Conservation (phyloP, 1,284 basidiomycete genomes). For the Leccinum pachyderme region DNA sequence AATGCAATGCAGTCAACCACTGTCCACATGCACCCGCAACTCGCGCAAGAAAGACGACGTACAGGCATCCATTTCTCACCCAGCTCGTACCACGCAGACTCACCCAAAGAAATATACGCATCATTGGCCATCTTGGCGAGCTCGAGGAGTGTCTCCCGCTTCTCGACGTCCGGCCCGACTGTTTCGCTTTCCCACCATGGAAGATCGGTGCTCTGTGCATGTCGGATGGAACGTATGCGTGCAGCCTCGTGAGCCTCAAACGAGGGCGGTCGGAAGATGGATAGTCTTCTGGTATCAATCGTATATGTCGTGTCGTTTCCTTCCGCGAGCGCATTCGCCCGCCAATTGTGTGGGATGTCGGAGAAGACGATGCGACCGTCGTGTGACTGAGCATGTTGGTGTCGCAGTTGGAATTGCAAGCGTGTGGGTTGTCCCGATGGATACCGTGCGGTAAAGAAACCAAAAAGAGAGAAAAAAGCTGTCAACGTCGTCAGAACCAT, state of each 20-base stretch:
- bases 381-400: conserved; percentile 59
- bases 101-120: conserved; percentile 71
- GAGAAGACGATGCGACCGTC: conserved; percentile 59
- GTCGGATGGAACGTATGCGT: conserved; percentile 47
- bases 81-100: conserved; percentile 78
- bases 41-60: conserved; percentile 23
- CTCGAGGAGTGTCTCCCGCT: conserved; percentile 72
- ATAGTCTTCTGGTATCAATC: conserved; percentile 40
- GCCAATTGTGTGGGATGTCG: conserved; percentile 40
- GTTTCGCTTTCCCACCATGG: conserved; percentile 66
- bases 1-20: not conserved
- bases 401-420: conserved; percentile 62
- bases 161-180: conserved; percentile 68
- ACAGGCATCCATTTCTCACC: conserved; percentile 64
- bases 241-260: conserved; percentile 49
- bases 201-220: conserved; percentile 45
- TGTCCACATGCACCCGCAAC: not conserved
- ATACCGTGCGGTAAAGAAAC: conserved; percentile 27
- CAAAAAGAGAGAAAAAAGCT: conserved; percentile 41
- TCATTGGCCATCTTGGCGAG: conserved; percentile 96
- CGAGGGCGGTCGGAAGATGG: conserved; percentile 50
- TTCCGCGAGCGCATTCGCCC: conserved; percentile 1
- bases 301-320: conserved; percentile 34
- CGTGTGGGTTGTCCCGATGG: conserved; percentile 11
- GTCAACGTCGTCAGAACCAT: conserved; percentile 49